Evolutionary conservation across 2,329 filamentous ascomycete genomes (phyloP), one percentile per base, ranked within the genome.

Genomic region (Trichophaea hybrida): DNA sequence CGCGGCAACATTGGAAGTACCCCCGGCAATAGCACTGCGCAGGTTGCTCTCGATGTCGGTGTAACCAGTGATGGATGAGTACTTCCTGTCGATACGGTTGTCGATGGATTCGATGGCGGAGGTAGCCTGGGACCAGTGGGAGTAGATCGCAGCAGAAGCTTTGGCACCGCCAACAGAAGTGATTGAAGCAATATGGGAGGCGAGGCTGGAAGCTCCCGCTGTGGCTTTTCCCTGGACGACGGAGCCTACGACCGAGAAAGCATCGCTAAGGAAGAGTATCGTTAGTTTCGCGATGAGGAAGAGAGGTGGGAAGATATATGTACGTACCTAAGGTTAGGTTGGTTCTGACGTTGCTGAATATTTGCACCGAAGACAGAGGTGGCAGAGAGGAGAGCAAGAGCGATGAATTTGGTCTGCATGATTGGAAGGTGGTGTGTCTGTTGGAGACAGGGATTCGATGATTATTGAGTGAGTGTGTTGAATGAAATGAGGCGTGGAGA

Each of bases 371-470:
- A 34, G 13, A 37, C 50, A 12, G 50, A 53, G 33, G 32, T 8
- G 34, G 34, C 50, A 33, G 50, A 53, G 33, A 53, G 33, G 37
- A 53, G 50, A 24, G 34, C 32, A 33, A 53, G 32, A 33, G 50
- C 24, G 33, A 53, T 53, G 50, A 53, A 53, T 32, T 53, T 53
- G 34, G 50, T 53, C 50, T 53, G 50, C 50, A 53, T 53, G 12
- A 13, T 53, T 37, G 32, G 13, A n/a, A n/a, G 31, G 32, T 34
- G 33, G 8, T 51, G 5, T 15, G 7, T 15, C 1, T 51, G 48
- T 51, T 51, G 48, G 31, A 32, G 15, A 32, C 6, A 4, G n/a
- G 15, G 37, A 37, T 13, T 13, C 7, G 44, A 2, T 12, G 15
- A 49, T 24, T 12, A 49, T 24, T 12, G 15, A 49, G 10, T 12